phyloP scores from a whole-genome alignment of 805 yeast species.

The Henningerozyma blattae region DNA sequence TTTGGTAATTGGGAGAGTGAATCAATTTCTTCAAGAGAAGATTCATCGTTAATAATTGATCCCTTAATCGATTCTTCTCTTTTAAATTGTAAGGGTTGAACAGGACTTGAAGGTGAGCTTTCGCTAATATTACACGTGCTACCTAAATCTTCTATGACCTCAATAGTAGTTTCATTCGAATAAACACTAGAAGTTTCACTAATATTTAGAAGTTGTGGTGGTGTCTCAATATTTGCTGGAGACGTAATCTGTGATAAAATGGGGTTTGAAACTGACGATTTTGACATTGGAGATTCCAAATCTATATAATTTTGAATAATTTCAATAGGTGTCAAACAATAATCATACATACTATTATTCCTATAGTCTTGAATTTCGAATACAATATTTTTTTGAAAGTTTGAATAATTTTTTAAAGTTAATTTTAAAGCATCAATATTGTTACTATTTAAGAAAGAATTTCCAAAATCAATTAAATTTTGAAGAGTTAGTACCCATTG shows the following conservation, averaged over 20 bases:
- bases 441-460: too few species aligned
- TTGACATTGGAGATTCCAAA: too few species aligned
- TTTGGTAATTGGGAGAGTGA: neutral
- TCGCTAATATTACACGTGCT: neutral
- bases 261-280: neutral
- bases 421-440: too few species aligned
- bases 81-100: too few species aligned
- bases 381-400: too few species aligned
- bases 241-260: neutral
- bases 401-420: too few species aligned
- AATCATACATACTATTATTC: constrained; percentile 11
- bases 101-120: too few species aligned
- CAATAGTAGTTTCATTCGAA: neutral
- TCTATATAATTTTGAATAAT: constrained; percentile 17
- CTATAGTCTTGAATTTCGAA: constrained; percentile 11
- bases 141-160: neutral
- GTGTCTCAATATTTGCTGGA: too few species aligned
- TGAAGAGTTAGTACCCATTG: constrained; percentile 17
- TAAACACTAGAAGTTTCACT: constrained; percentile 1
- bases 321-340: constrained; percentile 17
- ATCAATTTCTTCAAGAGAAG: too few species aligned
- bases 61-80: too few species aligned
- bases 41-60: too few species aligned
- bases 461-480: neutral
- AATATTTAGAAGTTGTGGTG: neutral